Evolutionary conservation across 352 stramenopile genomes (phyloP), one percentile per base, ranked within the genome.

Genomic region (Pythium guiyangense): DNA sequence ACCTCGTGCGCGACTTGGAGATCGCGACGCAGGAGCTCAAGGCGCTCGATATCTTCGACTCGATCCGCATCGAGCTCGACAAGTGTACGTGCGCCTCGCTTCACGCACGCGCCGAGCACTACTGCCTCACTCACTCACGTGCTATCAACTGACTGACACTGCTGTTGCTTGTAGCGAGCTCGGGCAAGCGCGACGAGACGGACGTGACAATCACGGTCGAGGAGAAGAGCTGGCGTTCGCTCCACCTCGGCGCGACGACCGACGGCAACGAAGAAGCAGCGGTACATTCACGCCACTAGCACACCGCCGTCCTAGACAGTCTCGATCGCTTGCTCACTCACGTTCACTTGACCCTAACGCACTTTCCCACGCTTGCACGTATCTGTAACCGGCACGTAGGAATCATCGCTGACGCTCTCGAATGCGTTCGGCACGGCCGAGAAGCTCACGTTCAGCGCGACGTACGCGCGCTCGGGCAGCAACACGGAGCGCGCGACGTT

Each of bases 121-220:
- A 9, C 31, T 9, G 9, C 31, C 9, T 37, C 31, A 37, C 31
- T n/a, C n/a, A n/a, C n/a, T n/a, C 39, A 40, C 6, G 6, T 40
- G 35, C 35, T 40, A 12, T 40, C 14, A 8, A 27, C 20, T 25
- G n/a, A 27, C 42, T 18, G 31, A 37, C 31, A 12, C 31, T 2
- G n/a, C 9, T 40, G 11, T 26, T 45, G n/a, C 5, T 14, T 46
- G 25, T 52, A 88, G 79, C 76, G 42, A 92, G 77, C 60, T 90
- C 77, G 52, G 71, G 85, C 5, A 61, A 78, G 50, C 64, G 65
- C 12, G 74, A 91, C 60, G 85, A 95, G 64, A 90, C 82, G 22
- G 87, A 96, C 49, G 65, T 96, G 35, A 92, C 75, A 9, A 95
- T 96, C 66, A 92, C 79, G 14, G 84, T 96, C 25, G 80, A 91